Evolutionary conservation across 1,284 basidiomycete species (phyloP), one percentile per base, ranked within the genome.

Genomic region (Sphaerobolus stellatus): DNA sequence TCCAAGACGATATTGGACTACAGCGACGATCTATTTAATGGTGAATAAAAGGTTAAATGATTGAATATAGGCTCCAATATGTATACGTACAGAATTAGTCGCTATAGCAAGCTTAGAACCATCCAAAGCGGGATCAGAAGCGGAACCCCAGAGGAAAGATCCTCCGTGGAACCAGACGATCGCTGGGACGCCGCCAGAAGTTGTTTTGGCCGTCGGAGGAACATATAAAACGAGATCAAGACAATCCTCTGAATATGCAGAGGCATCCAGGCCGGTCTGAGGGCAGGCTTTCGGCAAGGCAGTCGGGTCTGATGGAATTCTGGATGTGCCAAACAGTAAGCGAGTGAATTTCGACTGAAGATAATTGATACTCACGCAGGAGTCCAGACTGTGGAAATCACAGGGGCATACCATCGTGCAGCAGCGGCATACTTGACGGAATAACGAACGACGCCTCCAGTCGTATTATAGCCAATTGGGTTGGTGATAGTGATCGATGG

Each of bases 1-100:
- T 52, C 91, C 93, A 7, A 96, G 76, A 25, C 93, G 86, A 64
- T 92, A 90, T 68, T 96, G 93, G 9, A 92, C 72, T 16, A 92
- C 84, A 13, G 88, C 84, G n/a, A 95, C 90, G 56, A 96, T 84
- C 28, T 36, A 34, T 20, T 22, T 14, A 22, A 20, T 20, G 13
- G 29, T 25, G 27, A 28, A 31, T 27, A 13, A 14, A 48, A 28
- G 8, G 27, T 36, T 36, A 36, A 18, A 11, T 36, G 33, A 36
- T 18, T 36, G 33, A 36, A 11, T 36, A 36, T 11, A 36, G 11
- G 33, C 11, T 36, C 18, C 11, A 18, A 11, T 16, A 48, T 48
- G 13, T 22, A 24, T 2, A 48, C 14, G 24, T 48, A 34, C 28
- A 3, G 90, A 84, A 47, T 84, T 77, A 2, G 90, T 89, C 4